Evolutionary conservation across 2,329 filamentous ascomycete genomes (phyloP), one percentile per base, ranked within the genome.

Genomic region (Ramichloridium luteum): DNA sequence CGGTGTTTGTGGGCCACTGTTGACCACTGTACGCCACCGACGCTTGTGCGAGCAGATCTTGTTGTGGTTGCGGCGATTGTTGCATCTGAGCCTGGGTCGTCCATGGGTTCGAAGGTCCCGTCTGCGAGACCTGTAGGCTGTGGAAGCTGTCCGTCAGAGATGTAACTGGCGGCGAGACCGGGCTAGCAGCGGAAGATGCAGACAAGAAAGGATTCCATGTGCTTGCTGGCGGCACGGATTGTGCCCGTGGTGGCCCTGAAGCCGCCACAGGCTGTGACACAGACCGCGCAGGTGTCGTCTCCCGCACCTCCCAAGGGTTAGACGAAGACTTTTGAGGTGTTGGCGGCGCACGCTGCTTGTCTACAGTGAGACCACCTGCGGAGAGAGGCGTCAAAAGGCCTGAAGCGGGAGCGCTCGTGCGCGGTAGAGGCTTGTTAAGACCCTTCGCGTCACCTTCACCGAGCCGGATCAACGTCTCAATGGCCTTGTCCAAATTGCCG

Each of bases 401-500:
- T n/a, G n/a, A n/a, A n/a, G n/a, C n/a, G n/a, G n/a, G n/a, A n/a
- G n/a, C n/a, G n/a, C n/a, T n/a, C n/a, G n/a, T n/a, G n/a, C n/a
- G n/a, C n/a, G 20, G 8, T n/a, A 23, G 8, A 23, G 20, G 8
- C 20, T n/a, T 8, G n/a, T 23, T 23, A n/a, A n/a, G 8, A 23
- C 20, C 20, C 8, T n/a, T 23, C 20, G 8, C n/a, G 20, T 23
- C 61, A 17, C 74, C 76, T 50, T 93, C 85, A 15, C 86, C 88
- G 23, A 94, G 60, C 44, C 84, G 72, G 35, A 90, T 74, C 48
- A 98, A 59, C 12, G 83, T 74, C 56, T 96, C 88, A 27, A 96
- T 74, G 0, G 88, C 76, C 54, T 74, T 79, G 45, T 94, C 84
- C 36, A 98, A 53, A 50, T 90, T 86, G 3, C 88, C 86, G 49